Base-by-base conservation (phyloP, 2,329 filamentous ascomycete species). In the Colletotrichum magnum region DNA sequence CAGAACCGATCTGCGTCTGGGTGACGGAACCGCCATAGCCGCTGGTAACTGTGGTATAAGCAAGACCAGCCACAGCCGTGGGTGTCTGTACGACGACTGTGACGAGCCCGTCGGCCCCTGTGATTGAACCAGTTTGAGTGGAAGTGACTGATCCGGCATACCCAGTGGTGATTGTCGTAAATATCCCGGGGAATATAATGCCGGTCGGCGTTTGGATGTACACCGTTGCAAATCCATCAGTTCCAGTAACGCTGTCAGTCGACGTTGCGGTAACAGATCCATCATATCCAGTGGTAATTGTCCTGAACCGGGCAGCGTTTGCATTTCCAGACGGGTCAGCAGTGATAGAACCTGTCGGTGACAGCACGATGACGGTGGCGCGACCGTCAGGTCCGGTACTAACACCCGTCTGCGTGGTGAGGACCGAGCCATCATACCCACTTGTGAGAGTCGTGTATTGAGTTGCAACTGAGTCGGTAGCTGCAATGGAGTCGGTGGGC, bases 401-500 rank as follows among this genome's bases (percentile, higher is more conserved):
- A n/a, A 48, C n/a, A 0, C 53, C 54, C 3, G 53, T 65, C n/a
- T 51, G 28, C 6, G 45, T 28, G 13, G 36, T 16, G 18, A 58
- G 43, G 5, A 58, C 13, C 21, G 64, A 64, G 28, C 65, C 65
- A 10, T 58, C 59, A 5, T 63, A 64, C 9, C 52, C 61, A 10
- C 45, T 68, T 18, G 61, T 64, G 6, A 48, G 41, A 24, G 52
- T 64, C 2, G 61, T 67, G 6, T 48, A 58, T 6, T 47, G 47
- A 16, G 39, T 32, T 12, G 24, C 9, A 9, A 32, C 12, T 5
- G 24, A 13, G 50, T 15, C 5, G 12, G 50, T 28, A 32, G 21
- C 45, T n/a, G 45, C n/a, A 10, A 28, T 3, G 4, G 28, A 13
- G 7, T 15, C 28, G 36, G 26, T 39, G 2, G 21, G 21, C 5